phyloP scores from a whole-genome alignment of 2,329 filamentous ascomycete species.

The Graphilbum fragrans region DNA sequence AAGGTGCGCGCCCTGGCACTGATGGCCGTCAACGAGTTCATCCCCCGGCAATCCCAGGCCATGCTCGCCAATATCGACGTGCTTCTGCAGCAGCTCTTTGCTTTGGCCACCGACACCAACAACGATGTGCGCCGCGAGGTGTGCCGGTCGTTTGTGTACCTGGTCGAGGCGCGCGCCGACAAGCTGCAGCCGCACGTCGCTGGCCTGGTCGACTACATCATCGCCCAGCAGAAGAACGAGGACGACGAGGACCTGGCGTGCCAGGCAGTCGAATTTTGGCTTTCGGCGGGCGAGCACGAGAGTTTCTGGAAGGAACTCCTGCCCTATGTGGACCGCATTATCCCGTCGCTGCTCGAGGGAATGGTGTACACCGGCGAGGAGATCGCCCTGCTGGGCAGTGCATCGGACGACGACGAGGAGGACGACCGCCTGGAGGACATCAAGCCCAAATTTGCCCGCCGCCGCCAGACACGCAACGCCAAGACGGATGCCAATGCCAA shows the following conservation, averaged over 20 bases:
- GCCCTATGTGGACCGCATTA: constrained; percentile 71
- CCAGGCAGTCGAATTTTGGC: constrained; percentile 96
- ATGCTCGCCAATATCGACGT: constrained; percentile 70
- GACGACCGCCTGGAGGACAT: constrained; percentile 88
- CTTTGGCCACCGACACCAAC: constrained; percentile 62
- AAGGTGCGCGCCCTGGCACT: constrained; percentile 74
- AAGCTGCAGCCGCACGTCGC: constrained; percentile 81
- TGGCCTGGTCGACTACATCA: constrained; percentile 85
- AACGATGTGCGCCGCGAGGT: constrained; percentile 84
- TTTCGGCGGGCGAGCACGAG: constrained; percentile 81
- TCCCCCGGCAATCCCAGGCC: constrained; percentile 71
- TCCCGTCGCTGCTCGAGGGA: constrained; percentile 80
- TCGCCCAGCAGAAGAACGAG: constrained; percentile 74
- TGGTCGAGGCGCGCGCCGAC: constrained; percentile 82
- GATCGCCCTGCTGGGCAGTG: constrained; percentile 70
- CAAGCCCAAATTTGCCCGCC: constrained; percentile 80
- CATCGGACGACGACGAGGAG: constrained; percentile 79
- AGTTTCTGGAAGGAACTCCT: constrained; percentile 63
- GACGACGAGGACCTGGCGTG: constrained; percentile 83
- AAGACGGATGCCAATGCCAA: constrained; percentile 40
- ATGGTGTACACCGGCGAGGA: constrained; percentile 98
- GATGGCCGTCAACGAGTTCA: constrained; percentile 82
- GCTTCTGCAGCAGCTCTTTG: constrained; percentile 73
- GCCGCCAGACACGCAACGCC: constrained; percentile 38
- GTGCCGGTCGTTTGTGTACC: constrained; percentile 82